Conservation (phyloP, 2,329 filamentous ascomycete genomes). For the Xylariaceae sp. region DNA sequence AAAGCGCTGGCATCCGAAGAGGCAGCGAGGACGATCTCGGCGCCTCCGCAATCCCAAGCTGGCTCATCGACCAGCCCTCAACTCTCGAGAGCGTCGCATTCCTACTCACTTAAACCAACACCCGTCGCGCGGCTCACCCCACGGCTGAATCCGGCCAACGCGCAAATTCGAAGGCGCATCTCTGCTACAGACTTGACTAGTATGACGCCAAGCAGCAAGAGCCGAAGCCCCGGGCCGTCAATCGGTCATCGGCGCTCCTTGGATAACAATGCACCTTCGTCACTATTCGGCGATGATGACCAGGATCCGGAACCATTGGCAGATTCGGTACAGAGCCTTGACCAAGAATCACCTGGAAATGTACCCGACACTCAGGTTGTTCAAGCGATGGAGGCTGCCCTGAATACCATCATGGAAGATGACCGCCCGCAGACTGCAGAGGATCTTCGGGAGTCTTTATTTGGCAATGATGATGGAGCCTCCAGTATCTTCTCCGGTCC, state of each 20-base stretch:
- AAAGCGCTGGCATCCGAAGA: slow-evolving; percentile 92
- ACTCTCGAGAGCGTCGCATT: slow-evolving; percentile 26
- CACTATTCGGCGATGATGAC: slow-evolving; percentile 77
- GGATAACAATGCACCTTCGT: slow-evolving; percentile 51
- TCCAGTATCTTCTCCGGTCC: slow-evolving; percentile 44
- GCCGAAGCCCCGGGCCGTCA: slow-evolving; percentile 31
- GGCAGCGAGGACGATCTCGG: slow-evolving; percentile 36
- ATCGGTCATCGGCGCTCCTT: slow-evolving; percentile 54
- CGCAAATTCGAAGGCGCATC: slow-evolving; percentile 31
- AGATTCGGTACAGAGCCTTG: slow-evolving; percentile 71
- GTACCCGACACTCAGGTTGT: slow-evolving; percentile 73
- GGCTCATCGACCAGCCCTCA: slow-evolving; percentile 20
- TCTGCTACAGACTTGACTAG: slow-evolving; percentile 42
- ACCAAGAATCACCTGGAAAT: slow-evolving; percentile 57
- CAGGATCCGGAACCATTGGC: slow-evolving; percentile 61
- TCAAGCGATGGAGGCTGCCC: slow-evolving; percentile 82
- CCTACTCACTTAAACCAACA: slow-evolving; percentile 36
- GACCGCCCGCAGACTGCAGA: slow-evolving; percentile 57
- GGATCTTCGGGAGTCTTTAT: slow-evolving; percentile 59
- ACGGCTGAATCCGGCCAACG: slow-evolving; percentile 24
- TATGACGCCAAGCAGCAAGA: slow-evolving; percentile 29
- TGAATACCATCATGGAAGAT: slow-evolving; percentile 87
- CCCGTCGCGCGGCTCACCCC: slow-evolving; percentile 35
- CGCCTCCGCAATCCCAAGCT: slow-evolving; percentile 12
- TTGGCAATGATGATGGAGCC: slow-evolving; percentile 46